These are phyloP conservation scores for Santalum album DNA, from an alignment of 164 flowering plant species.

Conservation along the genomic window DNA sequence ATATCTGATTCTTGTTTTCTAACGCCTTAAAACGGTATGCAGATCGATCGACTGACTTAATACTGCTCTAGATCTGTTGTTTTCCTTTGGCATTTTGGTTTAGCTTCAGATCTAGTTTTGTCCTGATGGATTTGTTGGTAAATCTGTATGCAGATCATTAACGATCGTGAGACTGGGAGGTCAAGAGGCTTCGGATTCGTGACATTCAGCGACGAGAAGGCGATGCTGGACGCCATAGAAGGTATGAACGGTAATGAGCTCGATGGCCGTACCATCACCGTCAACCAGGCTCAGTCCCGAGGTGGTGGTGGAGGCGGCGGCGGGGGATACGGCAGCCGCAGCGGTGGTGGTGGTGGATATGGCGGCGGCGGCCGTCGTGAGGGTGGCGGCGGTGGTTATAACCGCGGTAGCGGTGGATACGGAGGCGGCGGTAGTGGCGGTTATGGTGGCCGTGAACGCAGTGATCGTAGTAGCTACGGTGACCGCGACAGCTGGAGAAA, in stretches of 20 bases:
- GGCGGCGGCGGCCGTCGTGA: too few species aligned
- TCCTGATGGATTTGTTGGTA: not conserved
- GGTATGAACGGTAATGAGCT: slow-evolving; percentile 48
- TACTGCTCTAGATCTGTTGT: too few species aligned
- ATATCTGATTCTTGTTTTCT: slow-evolving; percentile 10
- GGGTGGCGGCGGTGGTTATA: slow-evolving; percentile 12
- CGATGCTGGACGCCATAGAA: slow-evolving; percentile 56
- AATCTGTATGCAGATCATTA: slow-evolving; percentile 26
- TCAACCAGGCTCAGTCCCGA: slow-evolving; percentile 52
- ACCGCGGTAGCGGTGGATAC: slow-evolving; percentile 8
- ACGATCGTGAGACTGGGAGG: slow-evolving; percentile 54
- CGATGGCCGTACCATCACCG: slow-evolving; percentile 52
- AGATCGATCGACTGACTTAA: slow-evolving; percentile 13
- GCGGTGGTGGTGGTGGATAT: slow-evolving; percentile 16
- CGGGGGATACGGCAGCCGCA: slow-evolving; percentile 27
- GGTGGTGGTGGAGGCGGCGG: too few species aligned
- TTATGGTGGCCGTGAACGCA: slow-evolving; percentile 8
- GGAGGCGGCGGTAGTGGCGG: slow-evolving; percentile 15
- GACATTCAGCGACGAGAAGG: slow-evolving; percentile 32
- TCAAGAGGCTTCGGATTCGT: slow-evolving; percentile 60
- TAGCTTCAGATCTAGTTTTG: not conserved
- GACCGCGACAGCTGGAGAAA: not conserved
- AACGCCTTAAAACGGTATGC: slow-evolving; percentile 20
- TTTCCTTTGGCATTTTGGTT: too few species aligned
- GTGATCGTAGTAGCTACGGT: slow-evolving; percentile 8